Evolutionary conservation across 2,329 filamentous ascomycete species (phyloP).

Genomic region (Pseudocercospora crystallina): DNA sequence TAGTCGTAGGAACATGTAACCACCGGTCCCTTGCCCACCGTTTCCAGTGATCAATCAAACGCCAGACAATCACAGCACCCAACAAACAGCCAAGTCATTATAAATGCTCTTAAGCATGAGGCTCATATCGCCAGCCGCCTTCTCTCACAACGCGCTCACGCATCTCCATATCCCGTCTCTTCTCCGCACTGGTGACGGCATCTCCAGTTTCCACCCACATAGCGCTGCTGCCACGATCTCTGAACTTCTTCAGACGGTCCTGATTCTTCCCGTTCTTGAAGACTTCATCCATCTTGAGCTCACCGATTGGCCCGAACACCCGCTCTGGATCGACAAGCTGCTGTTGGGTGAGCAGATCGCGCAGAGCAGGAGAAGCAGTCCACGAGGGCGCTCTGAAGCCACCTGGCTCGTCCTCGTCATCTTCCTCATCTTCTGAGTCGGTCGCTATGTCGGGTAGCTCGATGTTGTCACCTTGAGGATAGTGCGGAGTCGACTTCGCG

Average conservation of each 20-base stretch:
- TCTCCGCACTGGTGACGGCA: conserved; percentile 81
- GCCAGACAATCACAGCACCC: too few relatives aligned
- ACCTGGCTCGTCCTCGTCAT: conserved; percentile 47
- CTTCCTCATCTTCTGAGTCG: conserved; percentile 85
- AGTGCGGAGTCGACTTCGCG: conserved; percentile 75
- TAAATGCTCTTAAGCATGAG: conserved; percentile 10
- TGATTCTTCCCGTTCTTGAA: conserved; percentile 76
- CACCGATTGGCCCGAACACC: conserved; percentile 85
- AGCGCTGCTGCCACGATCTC: conserved; percentile 86
- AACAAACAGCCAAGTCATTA: too few relatives aligned
- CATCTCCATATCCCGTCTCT: conserved; percentile 74
- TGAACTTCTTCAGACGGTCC: conserved; percentile 81
- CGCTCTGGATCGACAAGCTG: conserved; percentile 80
- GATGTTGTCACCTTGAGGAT: conserved; percentile 85
- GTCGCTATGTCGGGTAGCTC: conserved; percentile 93
- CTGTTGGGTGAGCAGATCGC: conserved; percentile 72
- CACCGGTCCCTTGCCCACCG: too few relatives aligned
- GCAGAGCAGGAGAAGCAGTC: conserved; percentile 84
- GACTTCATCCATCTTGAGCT: conserved; percentile 93
- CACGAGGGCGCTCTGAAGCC: conserved; percentile 71
- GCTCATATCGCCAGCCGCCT: conserved; percentile 75
- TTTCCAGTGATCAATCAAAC: too few relatives aligned
- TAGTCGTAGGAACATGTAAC: too few relatives aligned
- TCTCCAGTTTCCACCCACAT: conserved; percentile 81
- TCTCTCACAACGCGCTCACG: conserved; percentile 77